These are phyloP conservation scores for Stereum hirsutum DNA, from an alignment of 1,284 basidiomycete species.

Conservation along the genomic window DNA sequence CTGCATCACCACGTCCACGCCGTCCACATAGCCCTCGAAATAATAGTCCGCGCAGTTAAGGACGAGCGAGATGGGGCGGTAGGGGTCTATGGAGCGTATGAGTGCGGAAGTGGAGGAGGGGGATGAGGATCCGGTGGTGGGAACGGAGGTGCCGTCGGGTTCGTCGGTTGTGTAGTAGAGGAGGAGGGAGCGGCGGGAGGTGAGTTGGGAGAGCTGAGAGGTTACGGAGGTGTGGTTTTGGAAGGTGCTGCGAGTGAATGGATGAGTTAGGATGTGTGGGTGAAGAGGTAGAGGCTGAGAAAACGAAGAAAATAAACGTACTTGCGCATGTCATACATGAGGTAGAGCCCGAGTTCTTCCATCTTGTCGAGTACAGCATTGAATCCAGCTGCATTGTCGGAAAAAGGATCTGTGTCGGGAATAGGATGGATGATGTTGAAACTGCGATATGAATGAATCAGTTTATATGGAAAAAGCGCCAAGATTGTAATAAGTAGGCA, in stretches of 20 bases:
- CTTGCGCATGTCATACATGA: constrained; percentile 74
- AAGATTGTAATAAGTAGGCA: too few relatives aligned
- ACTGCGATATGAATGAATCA: too few relatives aligned
- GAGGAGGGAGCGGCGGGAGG: constrained; percentile 55
- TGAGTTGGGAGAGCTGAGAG: constrained; percentile 58
- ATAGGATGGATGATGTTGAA: too few relatives aligned
- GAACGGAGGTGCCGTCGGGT: constrained; percentile 62
- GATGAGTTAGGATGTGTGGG: neutral
- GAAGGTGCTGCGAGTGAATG: constrained; percentile 37
- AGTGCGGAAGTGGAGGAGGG: constrained; percentile 47
- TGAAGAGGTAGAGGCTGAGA: neutral
- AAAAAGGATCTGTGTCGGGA: too few relatives aligned
- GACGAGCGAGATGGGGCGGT: constrained; percentile 68
- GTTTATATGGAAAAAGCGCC: constrained; percentile 36
- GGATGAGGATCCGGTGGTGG: constrained; percentile 46
- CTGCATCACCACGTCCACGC: constrained; percentile 54
- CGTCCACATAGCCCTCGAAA: constrained; percentile 47
- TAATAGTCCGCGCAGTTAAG: constrained; percentile 67
- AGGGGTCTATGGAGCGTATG: constrained; percentile 62
- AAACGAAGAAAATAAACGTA: constrained; percentile 22
- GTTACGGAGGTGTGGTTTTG: constrained; percentile 54
- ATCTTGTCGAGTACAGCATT: constrained; percentile 55
- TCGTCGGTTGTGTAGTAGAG: constrained; percentile 76
- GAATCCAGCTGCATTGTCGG: constrained; percentile 46
- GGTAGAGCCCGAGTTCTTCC: constrained; percentile 61